These are phyloP conservation scores for Xylariaceae sp. DNA, from an alignment of 2,329 filamentous ascomycete species.

Conservation along the genomic window DNA sequence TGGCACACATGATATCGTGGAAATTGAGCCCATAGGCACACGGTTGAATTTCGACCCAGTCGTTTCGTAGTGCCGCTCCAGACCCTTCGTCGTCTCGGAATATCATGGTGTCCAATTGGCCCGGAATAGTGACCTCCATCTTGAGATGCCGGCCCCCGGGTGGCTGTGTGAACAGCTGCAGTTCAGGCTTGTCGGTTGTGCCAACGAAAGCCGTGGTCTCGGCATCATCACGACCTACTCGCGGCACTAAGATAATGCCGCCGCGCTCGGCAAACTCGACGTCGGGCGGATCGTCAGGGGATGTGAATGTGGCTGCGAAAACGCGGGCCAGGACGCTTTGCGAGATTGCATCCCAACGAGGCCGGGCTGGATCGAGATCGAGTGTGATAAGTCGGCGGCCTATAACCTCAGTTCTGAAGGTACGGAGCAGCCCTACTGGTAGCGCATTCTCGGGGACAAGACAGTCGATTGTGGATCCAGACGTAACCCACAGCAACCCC, in stretches of 20 bases:
- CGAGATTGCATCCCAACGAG: slow-evolving; percentile 3
- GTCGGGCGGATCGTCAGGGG: slow-evolving; percentile 7
- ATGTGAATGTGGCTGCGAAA: slow-evolving; percentile 2
- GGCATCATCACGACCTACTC: slow-evolving; percentile 10
- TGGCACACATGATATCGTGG: slow-evolving; percentile 4
- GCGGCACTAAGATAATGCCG: slow-evolving; percentile 2
- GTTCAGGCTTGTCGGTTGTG: slow-evolving; percentile 1
- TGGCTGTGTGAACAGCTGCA: slow-evolving; percentile 13
- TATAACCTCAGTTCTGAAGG: slow-evolving; percentile 31
- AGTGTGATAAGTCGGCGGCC: slow-evolving; percentile 30
- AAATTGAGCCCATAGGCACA: slow-evolving; percentile 31
- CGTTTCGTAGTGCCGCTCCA: slow-evolving; percentile 35
- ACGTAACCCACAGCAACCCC: slow-evolving; percentile 25
- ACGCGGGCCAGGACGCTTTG: slow-evolving; percentile 6
- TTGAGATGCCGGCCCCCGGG: slow-evolving; percentile 17
- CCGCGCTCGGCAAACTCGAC: slow-evolving; percentile 27
- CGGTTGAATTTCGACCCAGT: slow-evolving; percentile 41
- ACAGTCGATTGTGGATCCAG: slow-evolving; percentile 23
- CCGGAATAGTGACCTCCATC: slow-evolving; percentile 15
- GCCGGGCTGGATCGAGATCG: slow-evolving; percentile 34
- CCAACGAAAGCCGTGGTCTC: background rate
- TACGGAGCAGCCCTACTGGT: slow-evolving; percentile 32
- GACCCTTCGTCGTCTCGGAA: slow-evolving; percentile 14
- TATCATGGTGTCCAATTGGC: slow-evolving; percentile 16
- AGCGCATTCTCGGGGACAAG: slow-evolving; percentile 26